These are phyloP conservation scores for Oldenlandia corymbosa DNA, from an alignment of 257 asterid genomes.

Conservation along the genomic window DNA sequence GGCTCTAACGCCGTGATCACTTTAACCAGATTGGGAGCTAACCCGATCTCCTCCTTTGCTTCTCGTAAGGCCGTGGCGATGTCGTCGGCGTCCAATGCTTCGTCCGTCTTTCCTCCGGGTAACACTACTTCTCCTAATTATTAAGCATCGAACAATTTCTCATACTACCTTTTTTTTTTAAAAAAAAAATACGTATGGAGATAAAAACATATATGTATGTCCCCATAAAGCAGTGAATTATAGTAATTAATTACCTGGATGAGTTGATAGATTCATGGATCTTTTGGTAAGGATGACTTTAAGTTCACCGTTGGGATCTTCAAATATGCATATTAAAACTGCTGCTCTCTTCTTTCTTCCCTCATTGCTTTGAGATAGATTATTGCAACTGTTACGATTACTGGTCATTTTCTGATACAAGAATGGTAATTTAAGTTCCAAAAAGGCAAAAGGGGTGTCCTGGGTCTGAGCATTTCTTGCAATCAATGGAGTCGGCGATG, in stretches of 20 bases:
- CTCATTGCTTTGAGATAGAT: conserved; percentile 4
- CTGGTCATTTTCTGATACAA: neutral
- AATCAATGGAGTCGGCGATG: too few relatives aligned
- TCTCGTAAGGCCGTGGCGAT: conserved; percentile 54
- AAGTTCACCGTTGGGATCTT: conserved; percentile 40
- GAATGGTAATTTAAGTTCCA: too few relatives aligned
- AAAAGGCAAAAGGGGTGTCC: too few relatives aligned
- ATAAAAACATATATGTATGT: too few relatives aligned
- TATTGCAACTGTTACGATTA: too few relatives aligned
- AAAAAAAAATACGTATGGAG: too few relatives aligned
- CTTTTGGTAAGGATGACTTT: conserved; percentile 53
- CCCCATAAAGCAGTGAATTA: neutral
- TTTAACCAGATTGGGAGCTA: conserved; percentile 40
- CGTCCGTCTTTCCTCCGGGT: conserved; percentile 61
- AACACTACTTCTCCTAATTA: conserved; percentile 49
- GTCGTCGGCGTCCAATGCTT: conserved; percentile 39
- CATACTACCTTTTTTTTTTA: too few relatives aligned
- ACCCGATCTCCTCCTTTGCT: conserved; percentile 59
- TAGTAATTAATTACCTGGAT: conserved; percentile 37
- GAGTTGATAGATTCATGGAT: conserved; percentile 53
- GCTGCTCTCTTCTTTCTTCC: conserved; percentile 51
- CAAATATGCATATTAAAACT: conserved; percentile 46
- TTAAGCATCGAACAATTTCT: neutral
- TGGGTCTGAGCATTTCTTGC: too few relatives aligned
- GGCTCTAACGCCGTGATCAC: conserved; percentile 49